phyloP scores from a whole-genome alignment of 116 monocot species.

The Thalassia testudinum region DNA sequence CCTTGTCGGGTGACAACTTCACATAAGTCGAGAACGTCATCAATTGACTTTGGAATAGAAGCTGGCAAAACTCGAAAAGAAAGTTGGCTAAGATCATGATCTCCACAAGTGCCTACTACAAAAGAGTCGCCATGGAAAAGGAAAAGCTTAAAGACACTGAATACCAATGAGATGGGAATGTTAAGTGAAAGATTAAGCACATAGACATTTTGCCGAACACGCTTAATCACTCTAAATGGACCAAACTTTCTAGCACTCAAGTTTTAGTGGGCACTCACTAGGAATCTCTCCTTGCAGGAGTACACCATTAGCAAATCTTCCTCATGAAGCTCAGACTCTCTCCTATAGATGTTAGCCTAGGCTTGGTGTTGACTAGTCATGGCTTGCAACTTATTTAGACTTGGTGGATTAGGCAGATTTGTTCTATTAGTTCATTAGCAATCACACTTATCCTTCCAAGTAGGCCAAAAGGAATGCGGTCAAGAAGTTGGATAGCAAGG shows the following conservation, averaged over 20 bases:
- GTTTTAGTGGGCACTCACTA: not conserved
- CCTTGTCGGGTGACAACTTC: too few species aligned
- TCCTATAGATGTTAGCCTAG: not conserved
- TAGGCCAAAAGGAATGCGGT: too few species aligned
- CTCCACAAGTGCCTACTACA: too few species aligned
- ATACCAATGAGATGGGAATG: too few species aligned
- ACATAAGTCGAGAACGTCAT: too few species aligned
- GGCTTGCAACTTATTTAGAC: not conserved
- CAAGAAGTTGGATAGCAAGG: too few species aligned
- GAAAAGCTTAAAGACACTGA: too few species aligned
- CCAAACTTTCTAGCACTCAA: not conserved
- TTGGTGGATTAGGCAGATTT: not conserved
- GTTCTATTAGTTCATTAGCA: not conserved
- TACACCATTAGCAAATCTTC: conserved; percentile 1
- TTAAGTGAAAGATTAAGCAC: not conserved
- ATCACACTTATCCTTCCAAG: not conserved
- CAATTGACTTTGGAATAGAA: too few species aligned
- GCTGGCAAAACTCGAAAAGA: too few species aligned
- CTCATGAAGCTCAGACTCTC: not conserved
- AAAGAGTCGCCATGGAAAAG: too few species aligned
- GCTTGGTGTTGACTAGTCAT: not conserved
- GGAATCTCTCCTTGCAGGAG: not conserved
- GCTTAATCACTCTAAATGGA: not conserved
- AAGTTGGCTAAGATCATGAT: too few species aligned
- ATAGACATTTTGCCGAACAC: not conserved